Conservation (phyloP, 148 eudicot genomes). For the Simmondsia chinensis region DNA sequence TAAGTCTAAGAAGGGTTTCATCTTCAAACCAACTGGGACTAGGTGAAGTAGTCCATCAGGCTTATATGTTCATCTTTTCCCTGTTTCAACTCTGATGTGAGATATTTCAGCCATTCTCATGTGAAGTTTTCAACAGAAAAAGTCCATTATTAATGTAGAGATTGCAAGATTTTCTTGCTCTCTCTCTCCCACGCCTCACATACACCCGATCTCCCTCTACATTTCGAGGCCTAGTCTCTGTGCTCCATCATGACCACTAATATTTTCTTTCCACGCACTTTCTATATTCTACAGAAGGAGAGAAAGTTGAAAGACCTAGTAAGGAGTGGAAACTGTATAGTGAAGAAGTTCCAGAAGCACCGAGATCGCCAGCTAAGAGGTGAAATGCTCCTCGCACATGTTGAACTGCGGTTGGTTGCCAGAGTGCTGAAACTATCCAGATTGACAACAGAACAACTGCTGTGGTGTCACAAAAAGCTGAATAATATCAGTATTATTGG, state of each 20-base stretch:
- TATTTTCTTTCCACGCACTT: neutral
- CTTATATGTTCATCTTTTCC: too few species aligned
- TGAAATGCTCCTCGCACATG: conserved; percentile 39
- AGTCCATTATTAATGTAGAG: too few species aligned
- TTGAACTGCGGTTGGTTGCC: conserved; percentile 57
- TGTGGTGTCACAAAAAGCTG: conserved; percentile 74
- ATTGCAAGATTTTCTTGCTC: too few species aligned
- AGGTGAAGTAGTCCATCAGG: too few species aligned
- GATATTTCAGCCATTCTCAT: too few species aligned
- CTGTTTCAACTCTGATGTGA: too few species aligned
- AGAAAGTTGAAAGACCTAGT: conserved; percentile 58
- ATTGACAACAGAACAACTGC: conserved; percentile 52
- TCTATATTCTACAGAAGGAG: conserved; percentile 53
- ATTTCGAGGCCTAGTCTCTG: neutral
- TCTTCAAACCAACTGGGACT: too few species aligned
- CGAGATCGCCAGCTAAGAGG: conserved; percentile 24
- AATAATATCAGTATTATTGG: conserved; percentile 33
- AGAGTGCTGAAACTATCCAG: conserved; percentile 55
- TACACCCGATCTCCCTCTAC: neutral
- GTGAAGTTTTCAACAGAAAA: too few species aligned
- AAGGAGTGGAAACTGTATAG: conserved; percentile 71
- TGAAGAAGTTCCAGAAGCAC: conserved; percentile 68
- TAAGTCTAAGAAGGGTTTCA: too few species aligned
- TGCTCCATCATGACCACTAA: neutral
- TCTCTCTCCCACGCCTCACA: too few species aligned